Base-by-base conservation (phyloP, 2,329 filamentous ascomycete species). In the Chaetomium globosum region DNA sequence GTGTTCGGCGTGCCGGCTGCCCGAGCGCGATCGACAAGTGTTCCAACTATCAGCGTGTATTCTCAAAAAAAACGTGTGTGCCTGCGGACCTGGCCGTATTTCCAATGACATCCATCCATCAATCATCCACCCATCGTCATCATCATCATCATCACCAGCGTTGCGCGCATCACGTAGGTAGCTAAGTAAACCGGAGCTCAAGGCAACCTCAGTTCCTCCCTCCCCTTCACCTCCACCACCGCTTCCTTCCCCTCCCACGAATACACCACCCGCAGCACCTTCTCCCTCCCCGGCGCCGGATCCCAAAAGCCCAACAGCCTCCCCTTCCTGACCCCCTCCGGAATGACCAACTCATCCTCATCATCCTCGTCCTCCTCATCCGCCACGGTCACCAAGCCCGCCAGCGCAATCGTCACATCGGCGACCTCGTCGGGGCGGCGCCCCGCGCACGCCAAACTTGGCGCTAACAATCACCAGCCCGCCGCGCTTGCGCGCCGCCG, bases 241-340 rank as follows among this genome's bases (percentile, higher is more conserved):
- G 66, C 68, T 68, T 79, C 77, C 61, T 68, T 74, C 0, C 78
- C 78, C 26, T 70, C 68, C 69, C 77, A 82, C 23, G 76, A 64
- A 66, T 83, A 84, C 63, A 78, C 74, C 19, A 84, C 79, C 54
- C 77, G 76, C 56, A 84, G 73, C 43, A 79, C 75, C 76, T 84
- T 84, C 23, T 75, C 75, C 43, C 73, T 71, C 39, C 72, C 71
- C 5, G 81, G 82, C 13, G 77, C 78, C 19, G 82, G 82, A 63
- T 84, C 82, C 79, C 81, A 83, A 71, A 84, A 84, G 1, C 82
- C 82, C 0, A 81, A 74, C 31, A 84, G 69, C 43, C 77, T 75
- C 53, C 76, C 77, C 75, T 83, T 82, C 59, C 76, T 71, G 59
- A 82, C 70, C 0, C 80, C 79, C 2, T 63, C 62, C 0, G 80